phyloP scores from a whole-genome alignment of 768 basidiomycete species.

The Scleroderma citrinum region DNA sequence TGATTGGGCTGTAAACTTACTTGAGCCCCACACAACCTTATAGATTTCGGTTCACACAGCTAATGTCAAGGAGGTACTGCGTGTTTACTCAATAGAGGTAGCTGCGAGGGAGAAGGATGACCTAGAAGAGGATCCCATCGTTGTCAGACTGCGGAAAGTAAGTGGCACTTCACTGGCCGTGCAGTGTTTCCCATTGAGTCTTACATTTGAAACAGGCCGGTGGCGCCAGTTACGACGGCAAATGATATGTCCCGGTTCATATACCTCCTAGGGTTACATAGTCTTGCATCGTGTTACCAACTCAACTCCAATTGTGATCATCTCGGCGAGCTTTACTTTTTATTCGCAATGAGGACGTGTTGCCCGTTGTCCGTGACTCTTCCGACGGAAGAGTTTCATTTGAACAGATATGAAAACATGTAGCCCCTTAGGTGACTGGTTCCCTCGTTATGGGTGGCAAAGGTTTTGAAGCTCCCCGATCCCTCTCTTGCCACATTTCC shows the following conservation, averaged over 20 bases:
- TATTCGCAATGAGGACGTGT: too few species aligned
- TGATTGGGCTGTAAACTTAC: slow-evolving; percentile 25
- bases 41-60: slow-evolving; percentile 90
- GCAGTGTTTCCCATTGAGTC: slow-evolving; percentile 7
- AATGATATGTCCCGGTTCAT: slow-evolving; percentile 35
- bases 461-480: slow-evolving; percentile 56
- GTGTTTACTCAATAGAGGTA: slow-evolving; percentile 82
- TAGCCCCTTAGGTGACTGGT: slow-evolving; percentile 1
- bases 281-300: slow-evolving; percentile 9
- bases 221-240: slow-evolving; percentile 85
- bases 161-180: slow-evolving; percentile 19
- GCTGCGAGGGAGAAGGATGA: slow-evolving; percentile 79
- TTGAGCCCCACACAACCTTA: slow-evolving; percentile 10
- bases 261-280: slow-evolving; percentile 8
- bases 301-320: slow-evolving; percentile 10
- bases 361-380: neutral
- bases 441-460: slow-evolving; percentile 18
- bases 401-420: neutral
- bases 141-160: slow-evolving; percentile 77
- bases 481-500: slow-evolving; percentile 75
- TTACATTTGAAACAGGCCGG: slow-evolving; percentile 52
- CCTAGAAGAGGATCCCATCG: slow-evolving; percentile 81
- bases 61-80: slow-evolving; percentile 78
- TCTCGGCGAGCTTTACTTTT: neutral
- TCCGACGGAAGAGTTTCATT: neutral